phyloP scores from a whole-genome alignment of 805 yeast species.

The Saccharomycopsis fodiens region DNA sequence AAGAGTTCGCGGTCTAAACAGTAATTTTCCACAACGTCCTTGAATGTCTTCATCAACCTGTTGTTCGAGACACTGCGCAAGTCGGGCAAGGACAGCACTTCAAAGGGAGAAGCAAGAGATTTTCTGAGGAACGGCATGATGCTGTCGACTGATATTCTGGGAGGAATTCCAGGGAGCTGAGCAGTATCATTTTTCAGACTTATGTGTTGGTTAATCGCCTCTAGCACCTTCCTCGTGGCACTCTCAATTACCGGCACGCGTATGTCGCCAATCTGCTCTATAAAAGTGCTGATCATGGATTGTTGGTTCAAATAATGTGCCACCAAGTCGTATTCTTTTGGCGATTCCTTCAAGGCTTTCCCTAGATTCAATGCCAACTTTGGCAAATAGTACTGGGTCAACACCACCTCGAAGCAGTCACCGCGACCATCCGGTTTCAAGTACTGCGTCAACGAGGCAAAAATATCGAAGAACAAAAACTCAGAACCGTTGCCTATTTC shows the following conservation, averaged over 20 bases:
- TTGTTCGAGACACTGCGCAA: conserved; percentile 5
- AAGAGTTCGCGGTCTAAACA: conserved; percentile 46
- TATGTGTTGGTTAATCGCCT: background rate
- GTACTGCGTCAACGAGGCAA: background rate
- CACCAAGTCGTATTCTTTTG: background rate
- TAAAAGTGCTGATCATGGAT: too few relatives aligned
- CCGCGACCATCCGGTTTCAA: background rate
- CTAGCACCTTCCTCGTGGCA: background rate
- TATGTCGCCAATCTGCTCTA: background rate
- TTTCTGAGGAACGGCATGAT: background rate
- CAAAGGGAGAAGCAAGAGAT: background rate
- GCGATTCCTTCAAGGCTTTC: too few relatives aligned
- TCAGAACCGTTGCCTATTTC: background rate
- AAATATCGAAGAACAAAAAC: background rate
- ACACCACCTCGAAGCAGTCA: background rate
- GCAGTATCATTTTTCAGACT: background rate
- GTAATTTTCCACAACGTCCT: conserved; percentile 55
- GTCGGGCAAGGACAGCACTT: background rate
- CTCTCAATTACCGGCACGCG: background rate
- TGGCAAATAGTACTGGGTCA: background rate
- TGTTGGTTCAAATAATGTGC: background rate
- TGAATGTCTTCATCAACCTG: conserved; percentile 42
- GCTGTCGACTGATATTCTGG: background rate
- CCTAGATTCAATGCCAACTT: background rate
- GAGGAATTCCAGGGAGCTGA: background rate